phyloP scores from a whole-genome alignment of 139 green algal species.

The Zygnema circumcarinatum region DNA sequence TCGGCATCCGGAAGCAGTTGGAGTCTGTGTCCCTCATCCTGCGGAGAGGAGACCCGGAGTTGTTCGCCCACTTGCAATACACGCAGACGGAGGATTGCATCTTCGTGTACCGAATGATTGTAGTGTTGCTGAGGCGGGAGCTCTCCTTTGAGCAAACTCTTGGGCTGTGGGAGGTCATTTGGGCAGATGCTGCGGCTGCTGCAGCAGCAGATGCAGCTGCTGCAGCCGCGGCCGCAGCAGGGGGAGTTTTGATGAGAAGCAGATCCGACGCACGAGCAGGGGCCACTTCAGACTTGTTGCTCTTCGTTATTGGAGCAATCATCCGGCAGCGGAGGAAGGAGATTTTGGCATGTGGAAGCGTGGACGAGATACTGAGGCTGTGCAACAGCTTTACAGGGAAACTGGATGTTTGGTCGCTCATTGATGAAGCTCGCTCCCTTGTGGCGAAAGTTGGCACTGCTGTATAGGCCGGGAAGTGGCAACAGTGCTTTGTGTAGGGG shows the following conservation, averaged over 20 bases:
- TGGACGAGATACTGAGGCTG: constrained; percentile 39
- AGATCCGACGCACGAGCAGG: background rate
- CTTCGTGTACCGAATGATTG: constrained; percentile 60
- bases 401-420: constrained; percentile 41
- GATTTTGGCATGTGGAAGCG: constrained; percentile 29
- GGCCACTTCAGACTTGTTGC: background rate
- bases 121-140: constrained; percentile 82
- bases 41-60: constrained; percentile 61
- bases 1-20: constrained; percentile 77
- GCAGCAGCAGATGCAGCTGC: background rate
- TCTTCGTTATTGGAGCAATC: constrained; percentile 28
- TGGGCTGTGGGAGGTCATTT: constrained; percentile 54
- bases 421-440: constrained; percentile 14
- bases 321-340: background rate
- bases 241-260: background rate
- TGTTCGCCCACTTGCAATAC: constrained; percentile 43
- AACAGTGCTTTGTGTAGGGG: constrained; percentile 2
- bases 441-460: background rate
- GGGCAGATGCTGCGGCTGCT: constrained; percentile 39
- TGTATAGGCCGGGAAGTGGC: background rate
- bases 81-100: constrained; percentile 39
- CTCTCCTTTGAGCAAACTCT: constrained; percentile 69
- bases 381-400: constrained; percentile 44
- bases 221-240: background rate
- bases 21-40: constrained; percentile 67